Evolutionary conservation across 768 basidiomycete species (phyloP), one percentile per base, ranked within the genome.

Genomic region (Boletus pseudo-olivaceus): DNA sequence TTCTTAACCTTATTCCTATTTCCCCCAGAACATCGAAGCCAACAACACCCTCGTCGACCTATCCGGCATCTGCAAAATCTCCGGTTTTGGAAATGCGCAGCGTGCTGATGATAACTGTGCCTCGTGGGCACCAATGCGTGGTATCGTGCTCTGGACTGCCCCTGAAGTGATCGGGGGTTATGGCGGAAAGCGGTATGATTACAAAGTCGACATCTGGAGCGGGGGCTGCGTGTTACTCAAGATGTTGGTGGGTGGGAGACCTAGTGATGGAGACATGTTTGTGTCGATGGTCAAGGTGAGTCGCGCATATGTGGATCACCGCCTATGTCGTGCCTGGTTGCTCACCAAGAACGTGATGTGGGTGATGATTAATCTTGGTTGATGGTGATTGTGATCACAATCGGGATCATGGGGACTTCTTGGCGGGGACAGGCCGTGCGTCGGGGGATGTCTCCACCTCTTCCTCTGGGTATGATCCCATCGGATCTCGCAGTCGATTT

Each of bases 111-210:
- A 95, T 56, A 79, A 87, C 41, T 83, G 86, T 51, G 78, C 84
- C 51, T 87, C 88, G 47, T 84, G 82, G 60, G 92, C 90, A 4
- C 88, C 89, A 14, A 92, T 96, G 90, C 88, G 91, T 66, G 94
- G 95, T n/a, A 92, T 90, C 17, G 86, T 97, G 33, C 96, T 94
- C 68, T 97, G 94, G 93, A 96, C 96, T 90, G 93, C 93, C 12
- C 93, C 93, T 0, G 93, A 92, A 73, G 88, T 94, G 50, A 80
- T 91, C 58, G 84, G 88, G 54, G 83, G 87, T 26, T 82, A 85
- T 65, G 83, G 83, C 71, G 43, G 53, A 10, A 85, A 86, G 61
- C 90, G 90, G 0, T 98, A 98, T 68, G 93, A 89, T 63, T 88
- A 87, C 68, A 98, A 98, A 74, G 85, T 95, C 45, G 94, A 98